Evolutionary conservation across 805 yeast genomes (phyloP).

Genomic region (Zygosaccharomyces bisporus): DNA sequence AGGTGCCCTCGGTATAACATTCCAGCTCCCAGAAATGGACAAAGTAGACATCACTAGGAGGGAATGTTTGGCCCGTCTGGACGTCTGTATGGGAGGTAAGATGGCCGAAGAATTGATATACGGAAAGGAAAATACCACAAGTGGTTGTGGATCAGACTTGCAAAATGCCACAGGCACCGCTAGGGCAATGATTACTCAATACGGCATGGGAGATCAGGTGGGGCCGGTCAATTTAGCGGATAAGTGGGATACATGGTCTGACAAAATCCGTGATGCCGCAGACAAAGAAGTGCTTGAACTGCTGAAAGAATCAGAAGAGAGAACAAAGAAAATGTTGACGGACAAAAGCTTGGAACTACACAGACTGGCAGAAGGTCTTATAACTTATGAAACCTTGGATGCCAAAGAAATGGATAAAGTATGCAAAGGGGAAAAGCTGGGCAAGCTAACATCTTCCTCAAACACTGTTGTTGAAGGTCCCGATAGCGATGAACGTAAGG

Average conservation of each 20-base stretch:
- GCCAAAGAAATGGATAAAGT: slow-evolving; percentile 86
- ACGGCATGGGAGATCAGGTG: slow-evolving; percentile 91
- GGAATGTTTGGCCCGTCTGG: slow-evolving; percentile 87
- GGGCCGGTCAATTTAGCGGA: slow-evolving; percentile 91
- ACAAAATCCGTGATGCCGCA: slow-evolving; percentile 80
- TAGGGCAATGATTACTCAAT: slow-evolving; percentile 92
- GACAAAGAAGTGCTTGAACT: slow-evolving; percentile 85
- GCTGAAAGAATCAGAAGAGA: slow-evolving; percentile 68
- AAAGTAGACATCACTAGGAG: slow-evolving; percentile 87
- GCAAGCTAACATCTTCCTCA: slow-evolving; percentile 62
- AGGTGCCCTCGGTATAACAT: slow-evolving; percentile 92
- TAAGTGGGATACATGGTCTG: slow-evolving; percentile 94
- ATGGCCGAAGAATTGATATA: slow-evolving; percentile 91
- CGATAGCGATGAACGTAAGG: slow-evolving; percentile 44
- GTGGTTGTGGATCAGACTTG: slow-evolving; percentile 93
- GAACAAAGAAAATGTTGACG: slow-evolving; percentile 66
- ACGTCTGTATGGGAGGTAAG: slow-evolving; percentile 99
- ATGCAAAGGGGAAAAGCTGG: slow-evolving; percentile 72
- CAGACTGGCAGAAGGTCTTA: slow-evolving; percentile 85
- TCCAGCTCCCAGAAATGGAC: slow-evolving; percentile 98
- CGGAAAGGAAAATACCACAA: slow-evolving; percentile 88
- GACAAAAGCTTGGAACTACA: slow-evolving; percentile 67
- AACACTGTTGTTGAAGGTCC: slow-evolving; percentile 70
- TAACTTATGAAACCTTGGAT: slow-evolving; percentile 92
- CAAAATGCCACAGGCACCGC: slow-evolving; percentile 89